These are phyloP conservation scores for Trichophyton verrucosum DNA, from an alignment of 2,329 filamentous ascomycete species.

Conservation along the genomic window DNA sequence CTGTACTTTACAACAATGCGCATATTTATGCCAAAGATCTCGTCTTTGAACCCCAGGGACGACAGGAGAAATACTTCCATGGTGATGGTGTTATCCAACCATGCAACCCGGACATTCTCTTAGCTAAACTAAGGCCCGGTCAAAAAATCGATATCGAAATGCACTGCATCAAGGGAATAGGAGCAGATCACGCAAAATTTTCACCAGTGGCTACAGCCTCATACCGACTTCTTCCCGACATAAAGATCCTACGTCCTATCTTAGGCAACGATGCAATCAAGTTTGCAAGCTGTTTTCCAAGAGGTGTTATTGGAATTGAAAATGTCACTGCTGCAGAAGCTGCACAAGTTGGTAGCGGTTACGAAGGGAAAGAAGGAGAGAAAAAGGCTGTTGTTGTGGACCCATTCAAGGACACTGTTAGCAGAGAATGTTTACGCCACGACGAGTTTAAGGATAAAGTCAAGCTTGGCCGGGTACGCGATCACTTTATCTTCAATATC, in stretches of 20 bases:
- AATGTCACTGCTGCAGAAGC: conserved; percentile 58
- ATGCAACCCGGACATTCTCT: conserved; percentile 80
- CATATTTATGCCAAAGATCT: conserved; percentile 72
- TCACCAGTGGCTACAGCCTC: conserved; percentile 90
- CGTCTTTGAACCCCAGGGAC: conserved; percentile 61
- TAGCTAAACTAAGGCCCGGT: conserved; percentile 84
- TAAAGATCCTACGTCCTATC: conserved; percentile 73
- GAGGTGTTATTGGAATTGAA: conserved; percentile 73
- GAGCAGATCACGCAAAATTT: conserved; percentile 92
- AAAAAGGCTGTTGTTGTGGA: conserved; percentile 77
- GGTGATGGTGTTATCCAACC: conserved; percentile 53
- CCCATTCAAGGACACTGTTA: conserved; percentile 89
- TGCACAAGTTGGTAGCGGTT: conserved; percentile 46
- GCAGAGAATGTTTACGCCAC: conserved; percentile 81
- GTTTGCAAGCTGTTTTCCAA: conserved; percentile 79
- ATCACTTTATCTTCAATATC: conserved; percentile 95
- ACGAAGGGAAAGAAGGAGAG: conserved; percentile 65
- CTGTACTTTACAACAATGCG: conserved; percentile 73
- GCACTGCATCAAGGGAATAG: conserved; percentile 91
- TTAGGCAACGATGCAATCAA: conserved; percentile 76
- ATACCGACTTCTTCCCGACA: conserved; percentile 81
- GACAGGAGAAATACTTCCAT: conserved; percentile 56
- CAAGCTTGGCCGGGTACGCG: conserved; percentile 73
- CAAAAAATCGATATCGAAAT: conserved; percentile 77
- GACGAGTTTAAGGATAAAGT: conserved; percentile 92